These are phyloP conservation scores for Viola pubescens DNA, from an alignment of 441 rosid genomes.

Conservation along the genomic window DNA sequence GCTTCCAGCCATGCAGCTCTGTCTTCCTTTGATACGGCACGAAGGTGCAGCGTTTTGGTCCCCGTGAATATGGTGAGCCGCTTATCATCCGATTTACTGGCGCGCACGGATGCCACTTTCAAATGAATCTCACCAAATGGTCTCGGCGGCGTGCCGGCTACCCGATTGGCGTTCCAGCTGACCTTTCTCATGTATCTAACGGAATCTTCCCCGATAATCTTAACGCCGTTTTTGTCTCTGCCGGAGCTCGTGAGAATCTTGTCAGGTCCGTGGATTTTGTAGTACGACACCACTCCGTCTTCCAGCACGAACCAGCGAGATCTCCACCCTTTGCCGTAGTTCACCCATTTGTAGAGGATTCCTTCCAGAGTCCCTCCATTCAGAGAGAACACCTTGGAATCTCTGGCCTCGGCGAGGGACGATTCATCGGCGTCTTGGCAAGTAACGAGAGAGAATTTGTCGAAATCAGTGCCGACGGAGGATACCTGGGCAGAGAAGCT, in stretches of 20 bases:
- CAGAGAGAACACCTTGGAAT: conserved; percentile 33
- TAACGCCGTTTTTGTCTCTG: conserved; percentile 42
- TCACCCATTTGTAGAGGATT: conserved; percentile 89
- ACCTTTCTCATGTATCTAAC: conserved; percentile 65
- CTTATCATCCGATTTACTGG: conserved; percentile 91
- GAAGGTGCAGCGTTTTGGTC: conserved; percentile 89
- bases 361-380: conserved; percentile 55
- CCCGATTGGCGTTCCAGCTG: conserved; percentile 27
- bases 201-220: conserved; percentile 79
- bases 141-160: conserved; percentile 25
- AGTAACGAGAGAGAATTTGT: conserved; percentile 20
- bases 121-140: conserved; percentile 88
- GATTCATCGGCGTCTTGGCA: conserved; percentile 25
- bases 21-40: conserved; percentile 62
- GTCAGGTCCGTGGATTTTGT: conserved; percentile 86
- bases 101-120: conserved; percentile 90
- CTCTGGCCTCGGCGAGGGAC: conserved; percentile 30
- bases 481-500: conserved; percentile 58
- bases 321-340: conserved; percentile 93
- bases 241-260: conserved; percentile 62
- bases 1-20: conserved; percentile 82
- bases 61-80: conserved; percentile 88
- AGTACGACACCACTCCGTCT: conserved; percentile 83
- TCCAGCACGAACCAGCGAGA: conserved; percentile 80
- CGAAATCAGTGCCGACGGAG: conserved; percentile 47